Evolutionary conservation across 1,139 yeast species (phyloP), one percentile per base, ranked within the genome.

Genomic region (Geotrichum siamense): DNA sequence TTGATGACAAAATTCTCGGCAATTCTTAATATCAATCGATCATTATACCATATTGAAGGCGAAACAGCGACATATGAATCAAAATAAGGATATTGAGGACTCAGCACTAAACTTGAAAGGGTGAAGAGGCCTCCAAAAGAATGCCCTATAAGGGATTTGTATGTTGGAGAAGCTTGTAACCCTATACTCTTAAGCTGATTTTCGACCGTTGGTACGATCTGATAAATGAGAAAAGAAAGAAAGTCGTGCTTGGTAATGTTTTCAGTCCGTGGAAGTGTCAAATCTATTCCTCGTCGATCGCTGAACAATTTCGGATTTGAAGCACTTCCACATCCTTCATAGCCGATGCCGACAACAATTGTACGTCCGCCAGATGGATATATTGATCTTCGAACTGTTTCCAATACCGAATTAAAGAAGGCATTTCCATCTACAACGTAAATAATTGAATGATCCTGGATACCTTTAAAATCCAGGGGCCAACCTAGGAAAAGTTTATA

Each of bases 61-160:
- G 44, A 41, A 13, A 41, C 29, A 5, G 44, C 35, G 13, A 29
- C 31, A 19, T 35, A 41, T 2, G 44, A 29, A n/a, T 33, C 19
- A 23, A 41, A 41, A 25, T 32, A 41, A 9, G 17, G 36, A n/a
- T 19, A 13, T 20, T 23, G n/a, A 5, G 28, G 26, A 12, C 29
- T 39, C 12, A 29, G 22, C 9, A 28, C 31, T 10, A 41, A 25
- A 12, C 35, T 13, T 4, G 35, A 29, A 29, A 41, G 20, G 5
- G 40, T 37, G 22, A 41, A 41, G n/a, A 41, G 31, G 1, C 40
- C 44, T 5, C 44, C 44, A 22, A 41, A 41, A 3, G 44, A 41
- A 26, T 41, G 44, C 23, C 44, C 44, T 36, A 41, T 41, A 12
- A 41, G 8, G 8, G 32, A 13, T 12, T 23, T 35, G 17, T 34